Evolutionary conservation across 2,329 filamentous ascomycete genomes (phyloP).

Genomic region (Aspergillus nomiae): DNA sequence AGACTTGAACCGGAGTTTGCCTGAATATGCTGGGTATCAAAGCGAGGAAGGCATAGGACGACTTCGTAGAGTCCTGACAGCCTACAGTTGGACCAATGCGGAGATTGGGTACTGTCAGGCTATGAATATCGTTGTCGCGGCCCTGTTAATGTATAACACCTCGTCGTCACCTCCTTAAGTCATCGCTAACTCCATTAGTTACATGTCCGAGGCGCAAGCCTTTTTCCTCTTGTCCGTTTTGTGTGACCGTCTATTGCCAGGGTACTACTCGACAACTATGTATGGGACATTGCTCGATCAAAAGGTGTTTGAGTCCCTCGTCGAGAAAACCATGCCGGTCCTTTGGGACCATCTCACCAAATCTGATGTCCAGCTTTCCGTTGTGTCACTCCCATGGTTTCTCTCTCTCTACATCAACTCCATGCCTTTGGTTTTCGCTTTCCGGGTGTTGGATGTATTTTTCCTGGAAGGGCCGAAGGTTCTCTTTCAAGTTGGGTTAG

Average conservation of each 20-base stretch:
- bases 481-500: conserved; percentile 91
- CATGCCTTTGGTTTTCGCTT: conserved; percentile 97
- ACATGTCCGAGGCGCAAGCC: conserved; percentile 94
- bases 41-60: conserved; percentile 92
- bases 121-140: conserved; percentile 99
- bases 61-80: conserved; percentile 85
- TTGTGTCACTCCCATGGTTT: conserved; percentile 97
- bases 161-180: background rate
- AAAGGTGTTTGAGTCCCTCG: conserved; percentile 93
- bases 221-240: conserved; percentile 91
- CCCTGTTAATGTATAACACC: conserved; percentile 74
- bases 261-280: conserved; percentile 99
- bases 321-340: conserved; percentile 99
- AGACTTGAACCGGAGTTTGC: conserved; percentile 91
- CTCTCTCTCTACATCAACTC: conserved; percentile 98
- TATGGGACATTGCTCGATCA: conserved; percentile 97
- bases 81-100: conserved; percentile 95
- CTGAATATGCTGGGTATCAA: conserved; percentile 96
- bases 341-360: conserved; percentile 98
- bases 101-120: conserved; percentile 98
- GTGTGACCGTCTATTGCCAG: conserved; percentile 89
- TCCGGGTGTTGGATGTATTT: conserved; percentile 94
- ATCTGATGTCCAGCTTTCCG: conserved; percentile 93
- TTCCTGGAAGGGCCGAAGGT: conserved; percentile 98
- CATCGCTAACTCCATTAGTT: conserved; percentile 53